Evolutionary conservation across 2,329 filamentous ascomycete species (phyloP), one percentile per base, ranked within the genome.

Genomic region (Cercospora sp.): DNA sequence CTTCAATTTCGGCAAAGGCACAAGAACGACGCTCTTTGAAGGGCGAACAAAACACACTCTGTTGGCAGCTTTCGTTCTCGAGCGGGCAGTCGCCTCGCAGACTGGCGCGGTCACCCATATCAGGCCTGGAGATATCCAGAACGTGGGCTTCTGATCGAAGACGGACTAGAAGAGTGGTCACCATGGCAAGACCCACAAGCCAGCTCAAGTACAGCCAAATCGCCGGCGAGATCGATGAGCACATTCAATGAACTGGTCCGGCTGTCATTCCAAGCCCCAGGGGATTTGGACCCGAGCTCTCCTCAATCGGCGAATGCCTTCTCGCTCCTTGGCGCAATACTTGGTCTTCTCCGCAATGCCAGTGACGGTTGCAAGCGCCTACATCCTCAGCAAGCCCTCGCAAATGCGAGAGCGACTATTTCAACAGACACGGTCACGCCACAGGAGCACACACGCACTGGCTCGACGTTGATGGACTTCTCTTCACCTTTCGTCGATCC

Each of bases 141-240:
- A 79, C 43, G 75, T 83, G 32, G 84, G 84, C 9, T 77, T 2
- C 80, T 90, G 2, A 83, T 87, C 28, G 89, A 91, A 76, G 88
- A 91, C 72, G 89, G 89, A 1, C 80, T 90, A 21, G 90, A 92
- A 74, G 90, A 92, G 79, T 92, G 90, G 90, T 88, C 90, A 71
- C 87, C 89, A 1, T 93, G 90, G 90, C 82, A 83, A 18, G 86
- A 88, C 61, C 76, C 76, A 26, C 62, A 60, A 21, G 51, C 67
- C 12, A 59, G 55, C 49, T 62, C 64, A 6, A 61, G 57, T 13
- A 18, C 28, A 82, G 83, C 68, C 73, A 82, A 66, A 78, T 80
- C 70, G 69, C 80, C 69, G 70, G 75, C 66, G 28, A 74, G 75
- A 64, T 75, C 73, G 24, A 77, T 85, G 24, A 87, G 85, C 73